These are phyloP conservation scores for Coemansia asiatica DNA, from an alignment of 192 early-diverging fungal genomes.

Conservation along the genomic window DNA sequence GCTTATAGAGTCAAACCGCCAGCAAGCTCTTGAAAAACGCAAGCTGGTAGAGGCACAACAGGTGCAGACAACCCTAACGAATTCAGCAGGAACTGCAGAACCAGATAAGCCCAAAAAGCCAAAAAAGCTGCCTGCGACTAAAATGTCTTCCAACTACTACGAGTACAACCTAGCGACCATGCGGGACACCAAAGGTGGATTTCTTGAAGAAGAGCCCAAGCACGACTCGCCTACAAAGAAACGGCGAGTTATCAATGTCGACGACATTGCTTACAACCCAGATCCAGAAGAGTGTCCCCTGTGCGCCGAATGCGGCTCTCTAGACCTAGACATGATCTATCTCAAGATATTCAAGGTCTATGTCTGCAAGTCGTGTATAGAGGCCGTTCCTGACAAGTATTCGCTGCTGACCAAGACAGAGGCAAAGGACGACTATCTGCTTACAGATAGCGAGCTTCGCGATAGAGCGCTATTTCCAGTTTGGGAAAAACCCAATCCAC, in stretches of 20 bases:
- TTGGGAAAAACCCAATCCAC: conserved; percentile 91
- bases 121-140: conserved; percentile 16
- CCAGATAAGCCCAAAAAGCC: conserved; percentile 13
- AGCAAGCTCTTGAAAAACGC: conserved; percentile 46
- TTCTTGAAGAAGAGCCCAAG: conserved; percentile 64
- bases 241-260: conserved; percentile 13
- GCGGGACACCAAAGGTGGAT: conserved; percentile 86
- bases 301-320: conserved; percentile 80
- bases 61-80: not conserved
- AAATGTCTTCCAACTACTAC: conserved; percentile 55
- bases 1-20: conserved; percentile 54
- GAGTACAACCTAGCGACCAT: conserved; percentile 89
- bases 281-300: conserved; percentile 61
- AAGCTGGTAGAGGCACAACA: conserved; percentile 14
- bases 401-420: conserved; percentile 96
- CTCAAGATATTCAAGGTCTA: conserved; percentile 68
- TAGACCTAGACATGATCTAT: conserved; percentile 80
- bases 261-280: conserved; percentile 18
- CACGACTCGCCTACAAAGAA: conserved; percentile 26
- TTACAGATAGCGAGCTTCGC: conserved; percentile 93
- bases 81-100: too few relatives aligned
- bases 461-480: conserved; percentile 74
- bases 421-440: conserved; percentile 87
- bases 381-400: conserved; percentile 80
- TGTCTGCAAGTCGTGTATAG: conserved; percentile 79